phyloP scores from a whole-genome alignment of 441 rosid genomes.

The Melastoma candidum region DNA sequence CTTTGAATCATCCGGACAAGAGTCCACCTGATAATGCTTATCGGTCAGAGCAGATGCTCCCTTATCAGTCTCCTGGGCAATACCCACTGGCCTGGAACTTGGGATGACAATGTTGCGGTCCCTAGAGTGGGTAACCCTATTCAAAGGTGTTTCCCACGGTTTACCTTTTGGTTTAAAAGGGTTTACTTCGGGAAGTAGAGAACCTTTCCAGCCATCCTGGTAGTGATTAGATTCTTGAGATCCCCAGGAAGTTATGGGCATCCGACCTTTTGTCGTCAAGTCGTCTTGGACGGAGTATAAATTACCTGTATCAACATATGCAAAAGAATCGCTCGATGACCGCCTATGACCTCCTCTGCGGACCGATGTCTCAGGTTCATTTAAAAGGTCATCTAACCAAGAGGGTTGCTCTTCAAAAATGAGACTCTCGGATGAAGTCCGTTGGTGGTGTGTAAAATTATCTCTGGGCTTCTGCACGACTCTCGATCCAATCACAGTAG shows the following conservation, averaged over 20 bases:
- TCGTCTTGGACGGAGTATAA: constrained; percentile 55
- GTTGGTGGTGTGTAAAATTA: constrained; percentile 55
- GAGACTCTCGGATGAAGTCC: constrained; percentile 89
- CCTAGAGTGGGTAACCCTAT: constrained; percentile 29
- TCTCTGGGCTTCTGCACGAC: constrained; percentile 57
- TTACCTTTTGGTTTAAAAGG: constrained; percentile 42
- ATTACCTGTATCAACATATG: constrained; percentile 65
- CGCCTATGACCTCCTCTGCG: constrained; percentile 92
- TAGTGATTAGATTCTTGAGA: constrained; percentile 57
- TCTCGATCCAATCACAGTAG: constrained; percentile 52
- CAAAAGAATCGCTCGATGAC: constrained; percentile 97
- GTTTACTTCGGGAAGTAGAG: constrained; percentile 42
- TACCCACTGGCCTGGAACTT: constrained; percentile 40
- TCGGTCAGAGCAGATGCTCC: constrained; percentile 32
- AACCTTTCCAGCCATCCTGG: constrained; percentile 38
- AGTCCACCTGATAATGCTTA: constrained; percentile 49
- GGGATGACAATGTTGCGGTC: constrained; percentile 39
- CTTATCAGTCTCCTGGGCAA: constrained; percentile 44
- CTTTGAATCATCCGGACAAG: constrained; percentile 43
- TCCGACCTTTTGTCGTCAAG: constrained; percentile 32
- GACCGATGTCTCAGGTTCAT: constrained; percentile 94
- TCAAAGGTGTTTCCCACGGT: constrained; percentile 48
- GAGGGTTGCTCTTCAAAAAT: constrained; percentile 91
- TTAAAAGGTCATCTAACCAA: constrained; percentile 99
- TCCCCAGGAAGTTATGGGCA: constrained; percentile 47